A percentile compares a stretch with the other conserved stretches of the same genome.
These are phyloP conservation scores for Penicillium sp. DNA, from an alignment of 2,329 filamentous ascomycete genomes.

Conservation along the genomic window DNA sequence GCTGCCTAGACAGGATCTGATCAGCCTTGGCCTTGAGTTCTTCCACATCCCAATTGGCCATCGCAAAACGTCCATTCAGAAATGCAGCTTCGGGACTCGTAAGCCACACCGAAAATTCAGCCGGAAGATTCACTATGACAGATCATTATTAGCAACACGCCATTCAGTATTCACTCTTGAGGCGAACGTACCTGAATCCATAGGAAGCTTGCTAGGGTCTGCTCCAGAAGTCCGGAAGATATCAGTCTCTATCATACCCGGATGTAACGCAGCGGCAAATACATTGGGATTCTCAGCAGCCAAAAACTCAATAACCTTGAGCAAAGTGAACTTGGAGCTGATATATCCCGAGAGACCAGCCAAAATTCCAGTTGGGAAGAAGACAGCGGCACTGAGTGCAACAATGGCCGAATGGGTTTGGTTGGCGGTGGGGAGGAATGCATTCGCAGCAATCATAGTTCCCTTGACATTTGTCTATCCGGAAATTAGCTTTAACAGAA, in stretches of 20 bases:
- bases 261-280: slow-evolving; percentile 46
- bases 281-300: slow-evolving; percentile 42
- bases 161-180: neutral
- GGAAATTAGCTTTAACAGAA: neutral
- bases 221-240: slow-evolving; percentile 19
- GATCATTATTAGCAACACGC: neutral
- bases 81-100: slow-evolving; percentile 41
- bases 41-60: slow-evolving; percentile 45
- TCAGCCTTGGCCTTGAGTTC: slow-evolving; percentile 33
- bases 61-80: slow-evolving; percentile 39
- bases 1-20: slow-evolving; percentile 10
- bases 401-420: slow-evolving; percentile 17
- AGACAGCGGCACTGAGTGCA: slow-evolving; percentile 15
- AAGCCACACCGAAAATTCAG: slow-evolving; percentile 39
- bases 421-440: slow-evolving; percentile 19
- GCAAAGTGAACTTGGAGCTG: slow-evolving; percentile 45
- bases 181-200: slow-evolving; percentile 17
- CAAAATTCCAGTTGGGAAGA: slow-evolving; percentile 11
- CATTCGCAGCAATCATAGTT: slow-evolving; percentile 14
- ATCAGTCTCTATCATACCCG: slow-evolving; percentile 37
- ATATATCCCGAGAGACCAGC: slow-evolving; percentile 34
- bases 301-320: slow-evolving; percentile 46
- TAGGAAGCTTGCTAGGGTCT: slow-evolving; percentile 11
- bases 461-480: slow-evolving; percentile 24
- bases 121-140: slow-evolving; percentile 23